These are phyloP conservation scores for Acanthamoeba healyi DNA, from an alignment of 208 protist genomes.

Conservation along the genomic window DNA sequence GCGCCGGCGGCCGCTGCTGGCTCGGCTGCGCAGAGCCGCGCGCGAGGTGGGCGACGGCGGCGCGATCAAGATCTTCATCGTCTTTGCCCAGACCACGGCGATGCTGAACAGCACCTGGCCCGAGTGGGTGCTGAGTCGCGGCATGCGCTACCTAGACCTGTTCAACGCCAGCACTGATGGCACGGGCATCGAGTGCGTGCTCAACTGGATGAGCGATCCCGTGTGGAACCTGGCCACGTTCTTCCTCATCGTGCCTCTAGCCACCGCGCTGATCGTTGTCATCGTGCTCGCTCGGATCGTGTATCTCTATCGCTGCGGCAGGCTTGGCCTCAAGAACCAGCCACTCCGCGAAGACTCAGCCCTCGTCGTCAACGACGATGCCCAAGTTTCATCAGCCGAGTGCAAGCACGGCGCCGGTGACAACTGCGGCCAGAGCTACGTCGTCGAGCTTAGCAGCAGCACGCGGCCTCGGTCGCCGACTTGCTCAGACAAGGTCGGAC, in stretches of 20 bases:
- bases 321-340: background rate
- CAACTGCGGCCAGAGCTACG: background rate
- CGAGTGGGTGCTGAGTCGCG: background rate
- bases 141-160: background rate
- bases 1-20: background rate
- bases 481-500: background rate
- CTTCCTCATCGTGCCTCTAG: background rate
- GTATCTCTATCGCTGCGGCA: background rate
- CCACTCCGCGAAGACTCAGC: too few species aligned
- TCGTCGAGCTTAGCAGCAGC: background rate
- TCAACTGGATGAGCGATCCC: background rate
- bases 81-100: constrained; percentile 24
- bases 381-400: background rate
- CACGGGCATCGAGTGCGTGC: background rate
- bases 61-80: background rate
- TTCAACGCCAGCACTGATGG: background rate
- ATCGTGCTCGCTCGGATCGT: background rate
- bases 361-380: background rate
- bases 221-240: background rate
- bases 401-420: background rate
- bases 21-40: background rate
- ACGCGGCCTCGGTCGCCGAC: background rate
- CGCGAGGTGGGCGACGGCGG: background rate
- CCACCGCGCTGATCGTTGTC: background rate
- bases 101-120: background rate